Evolutionary conservation across 345 rosid species (phyloP), one percentile per base, ranked within the genome.

Genomic region (Citrus unshiu): DNA sequence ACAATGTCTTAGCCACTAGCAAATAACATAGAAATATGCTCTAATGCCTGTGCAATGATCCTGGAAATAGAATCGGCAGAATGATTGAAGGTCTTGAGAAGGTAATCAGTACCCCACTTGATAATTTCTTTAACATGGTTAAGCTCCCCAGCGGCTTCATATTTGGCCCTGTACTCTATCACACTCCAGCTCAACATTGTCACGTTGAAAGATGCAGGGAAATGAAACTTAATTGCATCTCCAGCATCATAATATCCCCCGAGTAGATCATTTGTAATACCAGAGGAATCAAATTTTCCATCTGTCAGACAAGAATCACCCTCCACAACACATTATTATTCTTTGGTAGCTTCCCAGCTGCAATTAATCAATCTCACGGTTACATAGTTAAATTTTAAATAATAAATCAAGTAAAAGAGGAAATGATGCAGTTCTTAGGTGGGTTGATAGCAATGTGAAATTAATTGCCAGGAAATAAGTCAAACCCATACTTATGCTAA

Each of bases 131-230:
- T 97, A 59, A 89, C 87, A 83, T 97, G 83, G 92, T 62, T 82
- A 43, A 97, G 96, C 95, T 97, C 99, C 0, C 96, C 97, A 0
- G 93, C 93, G 5, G 95, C 98, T 81, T 94, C 95, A 56, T 92
- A 97, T 72, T 97, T 94, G 4, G 91, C 93, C 63, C 97, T 93
- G 78, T 94, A 97, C 72, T 93, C 98, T 3, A 97, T 91, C 40
- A 93, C 98, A 76, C 98, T 93, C 98, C 98, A 93, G 72, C 99
- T 97, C 84, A 97, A 80, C 99, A 94, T 93, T 18, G 99, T 97
- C 90, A 93, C 86, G 74, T 98, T 88, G 84, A 92, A 97, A 58
- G 99, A 89, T 74, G 83, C 77, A 29, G 98, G 99, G 79, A 94
- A 97, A 72, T 94, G 81, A 83, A 94, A 97, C 86, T 97, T 97